phyloP scores from a whole-genome alignment of 345 rosid genomes.

The Mallotus nudiflorus region DNA sequence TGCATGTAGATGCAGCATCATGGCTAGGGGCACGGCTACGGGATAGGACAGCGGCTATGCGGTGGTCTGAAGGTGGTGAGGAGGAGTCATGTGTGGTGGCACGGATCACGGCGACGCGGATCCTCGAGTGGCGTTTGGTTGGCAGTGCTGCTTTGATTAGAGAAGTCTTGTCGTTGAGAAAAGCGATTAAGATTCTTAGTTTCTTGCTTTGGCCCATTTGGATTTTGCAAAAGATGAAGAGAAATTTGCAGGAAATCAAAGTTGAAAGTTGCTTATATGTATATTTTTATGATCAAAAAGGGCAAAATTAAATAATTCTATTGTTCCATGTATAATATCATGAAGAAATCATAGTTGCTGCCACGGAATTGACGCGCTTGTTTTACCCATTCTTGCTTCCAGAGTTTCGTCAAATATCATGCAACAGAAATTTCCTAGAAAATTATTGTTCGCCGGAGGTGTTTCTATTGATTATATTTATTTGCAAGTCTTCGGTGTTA shows the following conservation, averaged over 20 bases:
- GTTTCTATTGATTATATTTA: no score
- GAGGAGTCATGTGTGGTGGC: conserved; percentile 47
- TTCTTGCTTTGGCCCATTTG: conserved; percentile 42
- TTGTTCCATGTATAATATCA: not conserved
- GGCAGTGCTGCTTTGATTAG: conserved; percentile 43
- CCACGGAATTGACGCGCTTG: not conserved
- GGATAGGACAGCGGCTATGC: conserved; percentile 38
- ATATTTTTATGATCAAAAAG: no score
- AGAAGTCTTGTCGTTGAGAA: conserved; percentile 48
- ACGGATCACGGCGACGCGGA: conserved; percentile 37
- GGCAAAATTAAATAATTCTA: not conserved
- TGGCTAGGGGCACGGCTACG: conserved; percentile 29
- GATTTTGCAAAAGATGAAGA: not conserved
- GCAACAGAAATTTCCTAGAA: not conserved
- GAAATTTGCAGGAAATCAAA: not conserved
- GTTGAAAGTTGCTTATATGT: no score
- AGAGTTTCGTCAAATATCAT: not conserved
- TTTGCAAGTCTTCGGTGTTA: not conserved
- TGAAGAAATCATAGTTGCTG: not conserved
- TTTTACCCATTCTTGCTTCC: not conserved
- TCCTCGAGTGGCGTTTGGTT: conserved; percentile 29
- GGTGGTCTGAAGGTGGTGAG: conserved; percentile 36
- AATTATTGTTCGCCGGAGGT: not conserved
- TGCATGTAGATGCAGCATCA: conserved; percentile 36
- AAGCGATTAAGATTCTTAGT: conserved; percentile 30